Conservation (phyloP, 352 stramenopile genomes). For the Phytophthora aleatoria region DNA sequence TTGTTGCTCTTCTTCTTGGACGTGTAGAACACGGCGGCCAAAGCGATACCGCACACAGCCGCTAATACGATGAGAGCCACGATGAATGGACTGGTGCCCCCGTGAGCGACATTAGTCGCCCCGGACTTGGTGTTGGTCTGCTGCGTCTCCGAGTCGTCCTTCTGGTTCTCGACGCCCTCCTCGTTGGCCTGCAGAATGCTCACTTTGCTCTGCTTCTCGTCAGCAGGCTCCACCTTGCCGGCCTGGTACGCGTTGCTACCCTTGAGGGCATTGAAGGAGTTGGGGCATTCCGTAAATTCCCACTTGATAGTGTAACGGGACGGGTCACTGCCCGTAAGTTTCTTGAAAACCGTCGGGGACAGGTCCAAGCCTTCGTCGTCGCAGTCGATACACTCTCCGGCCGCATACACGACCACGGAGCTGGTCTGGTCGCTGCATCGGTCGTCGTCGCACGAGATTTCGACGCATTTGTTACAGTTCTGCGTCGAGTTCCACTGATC, state of each 20-base stretch:
- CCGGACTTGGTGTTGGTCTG: slow-evolving; percentile 24
- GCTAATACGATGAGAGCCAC: slow-evolving; percentile 23
- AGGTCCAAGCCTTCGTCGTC: slow-evolving; percentile 55
- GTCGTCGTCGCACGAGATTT: slow-evolving; percentile 54
- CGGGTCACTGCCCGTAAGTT: slow-evolving; percentile 40
- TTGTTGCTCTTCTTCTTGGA: slow-evolving; percentile 30
- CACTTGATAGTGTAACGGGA: slow-evolving; percentile 40
- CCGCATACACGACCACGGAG: slow-evolving; percentile 50
- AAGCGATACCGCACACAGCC: slow-evolving; percentile 21
- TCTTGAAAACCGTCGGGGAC: slow-evolving; percentile 41
- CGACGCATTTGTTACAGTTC: slow-evolving; percentile 62
- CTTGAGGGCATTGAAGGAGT: slow-evolving; percentile 12
- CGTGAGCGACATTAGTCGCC: background rate
- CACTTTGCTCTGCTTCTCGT: slow-evolving; percentile 19
- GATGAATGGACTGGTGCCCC: slow-evolving; percentile 30
- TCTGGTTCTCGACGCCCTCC: slow-evolving; percentile 29
- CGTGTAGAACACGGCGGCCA: slow-evolving; percentile 24
- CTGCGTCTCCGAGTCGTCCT: slow-evolving; percentile 19
- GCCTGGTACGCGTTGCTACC: slow-evolving; percentile 25
- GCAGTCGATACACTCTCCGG: slow-evolving; percentile 65
- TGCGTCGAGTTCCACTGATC: slow-evolving; percentile 52
- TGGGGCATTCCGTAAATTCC: slow-evolving; percentile 52
- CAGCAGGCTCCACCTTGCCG: slow-evolving; percentile 24
- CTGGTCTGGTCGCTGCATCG: slow-evolving; percentile 43
- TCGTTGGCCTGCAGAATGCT: slow-evolving; percentile 38